These are phyloP conservation scores for Cucurbita ficifolia DNA, from an alignment of 306 rosid species.

Conservation along the genomic window DNA sequence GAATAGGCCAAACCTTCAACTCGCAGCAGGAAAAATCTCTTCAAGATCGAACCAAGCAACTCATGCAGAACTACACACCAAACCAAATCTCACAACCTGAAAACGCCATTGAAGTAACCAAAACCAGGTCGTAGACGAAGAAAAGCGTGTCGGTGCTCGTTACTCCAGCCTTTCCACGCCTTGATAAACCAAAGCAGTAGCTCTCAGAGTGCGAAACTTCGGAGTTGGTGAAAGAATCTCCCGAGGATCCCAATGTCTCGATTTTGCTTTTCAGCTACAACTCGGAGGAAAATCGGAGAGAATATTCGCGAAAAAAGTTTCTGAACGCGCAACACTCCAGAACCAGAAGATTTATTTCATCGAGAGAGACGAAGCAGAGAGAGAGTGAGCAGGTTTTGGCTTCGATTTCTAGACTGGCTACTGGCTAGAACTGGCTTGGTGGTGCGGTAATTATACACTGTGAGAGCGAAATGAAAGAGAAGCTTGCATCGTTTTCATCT, in stretches of 20 bases:
- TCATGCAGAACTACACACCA: neutral
- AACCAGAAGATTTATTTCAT: slow-evolving; percentile 1
- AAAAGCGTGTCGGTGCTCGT: slow-evolving; percentile 46
- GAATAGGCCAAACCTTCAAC: neutral
- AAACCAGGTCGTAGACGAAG: slow-evolving; percentile 15
- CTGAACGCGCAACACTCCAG: neutral
- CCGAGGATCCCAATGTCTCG: slow-evolving; percentile 21
- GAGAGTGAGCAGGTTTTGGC: too few species aligned
- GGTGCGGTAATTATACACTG: neutral
- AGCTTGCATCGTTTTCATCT: slow-evolving; percentile 7
- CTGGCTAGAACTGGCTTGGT: neutral
- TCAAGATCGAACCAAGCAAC: neutral
- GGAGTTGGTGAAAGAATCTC: slow-evolving; percentile 4
- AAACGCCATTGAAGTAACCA: slow-evolving; percentile 3
- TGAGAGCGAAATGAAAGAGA: slow-evolving; percentile 4
- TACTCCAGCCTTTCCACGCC: too few species aligned
- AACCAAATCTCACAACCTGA: neutral
- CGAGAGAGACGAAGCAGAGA: neutral
- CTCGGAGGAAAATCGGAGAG: slow-evolving; percentile 21
- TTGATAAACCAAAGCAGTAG: neutral
- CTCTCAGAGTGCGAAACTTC: neutral
- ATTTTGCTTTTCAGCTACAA: slow-evolving; percentile 5
- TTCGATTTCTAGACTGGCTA: too few species aligned
- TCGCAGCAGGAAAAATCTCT: neutral
- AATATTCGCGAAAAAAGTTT: slow-evolving; percentile 10